Evolutionary conservation across 73 alveolate genomes (phyloP).

Genomic region (Tetrahymena elliotti): DNA sequence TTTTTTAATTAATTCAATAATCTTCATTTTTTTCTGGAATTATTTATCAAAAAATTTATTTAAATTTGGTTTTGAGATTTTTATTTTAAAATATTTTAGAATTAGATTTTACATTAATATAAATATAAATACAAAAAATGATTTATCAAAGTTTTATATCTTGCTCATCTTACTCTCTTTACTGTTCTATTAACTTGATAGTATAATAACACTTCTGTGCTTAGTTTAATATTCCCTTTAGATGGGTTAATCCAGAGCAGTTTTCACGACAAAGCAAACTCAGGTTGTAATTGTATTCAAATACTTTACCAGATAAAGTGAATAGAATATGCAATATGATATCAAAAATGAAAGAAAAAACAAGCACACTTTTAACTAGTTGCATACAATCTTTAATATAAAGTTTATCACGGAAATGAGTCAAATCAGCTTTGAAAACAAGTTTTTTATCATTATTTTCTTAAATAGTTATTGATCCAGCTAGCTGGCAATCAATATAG

Average conservation of each 20-base stretch:
- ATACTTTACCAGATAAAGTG: neutral
- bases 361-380: neutral
- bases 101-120: too few relatives aligned
- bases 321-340: neutral
- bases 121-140: too few relatives aligned
- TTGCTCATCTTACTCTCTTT: neutral
- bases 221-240: neutral
- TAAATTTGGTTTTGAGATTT: too few relatives aligned
- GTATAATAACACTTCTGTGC: neutral
- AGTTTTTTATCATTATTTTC: neutral
- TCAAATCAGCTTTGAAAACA: neutral
- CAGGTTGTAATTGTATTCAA: neutral
- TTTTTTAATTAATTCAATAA: too few relatives aligned
- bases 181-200: neutral
- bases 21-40: too few relatives aligned
- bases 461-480: neutral
- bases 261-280: neutral
- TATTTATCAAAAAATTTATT: too few relatives aligned
- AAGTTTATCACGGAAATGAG: neutral
- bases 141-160: neutral
- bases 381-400: neutral
- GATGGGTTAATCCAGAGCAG: neutral
- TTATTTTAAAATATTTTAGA: too few relatives aligned
- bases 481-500: neutral
- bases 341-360: neutral